phyloP scores from a whole-genome alignment of 345 rosid genomes.

The Dipteronia sinensis region DNA sequence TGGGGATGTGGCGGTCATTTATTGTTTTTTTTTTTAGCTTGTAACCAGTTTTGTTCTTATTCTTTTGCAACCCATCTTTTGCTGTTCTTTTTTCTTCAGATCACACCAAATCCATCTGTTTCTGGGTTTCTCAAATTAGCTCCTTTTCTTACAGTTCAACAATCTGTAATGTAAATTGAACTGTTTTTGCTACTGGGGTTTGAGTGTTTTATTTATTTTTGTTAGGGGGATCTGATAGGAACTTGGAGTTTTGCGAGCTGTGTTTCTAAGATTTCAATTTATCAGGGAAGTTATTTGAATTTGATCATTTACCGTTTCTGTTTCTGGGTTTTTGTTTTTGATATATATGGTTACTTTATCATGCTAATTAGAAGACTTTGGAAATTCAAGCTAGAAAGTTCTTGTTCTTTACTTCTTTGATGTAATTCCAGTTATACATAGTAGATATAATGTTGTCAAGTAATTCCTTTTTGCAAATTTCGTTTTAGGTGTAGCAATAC shows the following conservation, averaged over 20 bases:
- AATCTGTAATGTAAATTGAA: too few relatives aligned
- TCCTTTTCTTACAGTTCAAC: neutral
- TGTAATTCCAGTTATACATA: slow-evolving; percentile 2
- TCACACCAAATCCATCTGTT: neutral
- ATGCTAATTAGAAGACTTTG: slow-evolving; percentile 14
- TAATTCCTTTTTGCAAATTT: slow-evolving; percentile 8
- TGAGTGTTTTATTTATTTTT: neutral
- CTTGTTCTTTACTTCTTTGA: neutral
- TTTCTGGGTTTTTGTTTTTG: neutral
- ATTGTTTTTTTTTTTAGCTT: neutral
- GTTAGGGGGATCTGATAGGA: slow-evolving; percentile 2
- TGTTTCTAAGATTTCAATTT: neutral
- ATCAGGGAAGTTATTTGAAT: neutral
- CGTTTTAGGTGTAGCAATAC: neutral
- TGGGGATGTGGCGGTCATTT: neutral
- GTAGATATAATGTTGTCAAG: neutral
- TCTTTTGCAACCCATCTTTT: neutral
- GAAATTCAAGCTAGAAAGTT: slow-evolving; percentile 19
- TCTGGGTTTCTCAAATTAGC: neutral
- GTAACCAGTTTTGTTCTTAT: neutral
- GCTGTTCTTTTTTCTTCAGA: neutral
- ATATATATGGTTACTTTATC: neutral
- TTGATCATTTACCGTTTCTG: neutral
- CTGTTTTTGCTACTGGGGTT: neutral
- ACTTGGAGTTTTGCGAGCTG: neutral